Base-by-base conservation (phyloP, 805 yeast species). In the Candida cerambycidarum region DNA sequence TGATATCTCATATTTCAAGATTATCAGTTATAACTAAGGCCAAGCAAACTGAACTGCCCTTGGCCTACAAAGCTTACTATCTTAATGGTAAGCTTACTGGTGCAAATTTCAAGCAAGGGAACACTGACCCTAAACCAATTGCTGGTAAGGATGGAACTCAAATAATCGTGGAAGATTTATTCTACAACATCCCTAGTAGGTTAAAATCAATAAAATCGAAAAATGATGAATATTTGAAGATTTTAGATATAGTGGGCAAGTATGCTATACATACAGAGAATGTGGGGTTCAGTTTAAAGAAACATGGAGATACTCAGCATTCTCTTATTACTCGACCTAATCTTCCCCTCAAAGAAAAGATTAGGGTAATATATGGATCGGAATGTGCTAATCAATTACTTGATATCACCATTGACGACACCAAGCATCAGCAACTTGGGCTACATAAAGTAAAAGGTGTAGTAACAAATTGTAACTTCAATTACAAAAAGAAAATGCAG, bases 61-160 rank as follows among this genome's bases (percentile, higher is more conserved):
- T 88, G 55, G 97, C 96, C 0, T 84, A 85, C 78, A 79, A 71
- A 49, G 77, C 86, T 0, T 67, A 63, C n/a, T 92, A 83, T 55
- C 44, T 74, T 1, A 82, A 82, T 44, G 97, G 97, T 1, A 73
- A 71, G 34, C 61, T 85, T 45, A 59, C 71, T 3, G 72, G 77
- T 1, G 55, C 72, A 1, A 65, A 61, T 45, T 69, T 61, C 52
- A 73, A 69, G 44, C 66, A 63, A 4, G 61, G 52, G 0, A 40
- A 32, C 6, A 56, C 66, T 2, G 78, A 72, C 1, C 88, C 89
- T 0, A 75, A 73, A 48, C 88, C 96, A 0, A 73, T 79, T 1
- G 99, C 99, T 0, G 97, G 98, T 0, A 82, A 78, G 46, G 76
- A 73, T 36, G 99, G 99, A 0, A 93, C 99, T 0, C 88, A 82